Conservation (phyloP, 441 rosid genomes). For the Gossypium trilobum region DNA sequence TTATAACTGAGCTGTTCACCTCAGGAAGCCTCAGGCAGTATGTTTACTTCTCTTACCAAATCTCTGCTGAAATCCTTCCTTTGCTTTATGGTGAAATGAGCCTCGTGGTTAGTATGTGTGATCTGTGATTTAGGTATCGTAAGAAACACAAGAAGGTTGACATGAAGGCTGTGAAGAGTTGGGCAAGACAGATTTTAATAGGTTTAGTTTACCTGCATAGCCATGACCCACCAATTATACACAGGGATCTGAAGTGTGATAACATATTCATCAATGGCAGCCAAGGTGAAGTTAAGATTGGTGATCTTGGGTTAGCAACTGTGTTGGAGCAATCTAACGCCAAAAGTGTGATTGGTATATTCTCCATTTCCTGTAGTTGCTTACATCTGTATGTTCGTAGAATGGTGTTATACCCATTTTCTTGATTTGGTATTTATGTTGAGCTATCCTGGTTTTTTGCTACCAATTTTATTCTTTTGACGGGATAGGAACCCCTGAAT, state of each 20-base stretch:
- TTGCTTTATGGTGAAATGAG: slow-evolving; percentile 15
- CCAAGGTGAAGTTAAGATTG: slow-evolving; percentile 68
- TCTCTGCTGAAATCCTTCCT: slow-evolving; percentile 2
- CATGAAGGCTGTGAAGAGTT: slow-evolving; percentile 55
- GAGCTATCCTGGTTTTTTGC: slow-evolving; percentile 1
- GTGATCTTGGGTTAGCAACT: slow-evolving; percentile 71
- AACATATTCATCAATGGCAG: slow-evolving; percentile 65
- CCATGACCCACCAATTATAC: slow-evolving; percentile 60
- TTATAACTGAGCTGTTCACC: slow-evolving; percentile 65
- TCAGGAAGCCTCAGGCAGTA: slow-evolving; percentile 72
- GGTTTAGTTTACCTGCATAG: slow-evolving; percentile 56
- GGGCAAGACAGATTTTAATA: slow-evolving; percentile 62
- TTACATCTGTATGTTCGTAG: background rate
- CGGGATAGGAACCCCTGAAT: slow-evolving; percentile 52
- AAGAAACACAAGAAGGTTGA: slow-evolving; percentile 62
- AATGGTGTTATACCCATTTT: background rate
- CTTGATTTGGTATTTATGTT: slow-evolving; percentile 6
- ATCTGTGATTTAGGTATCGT: slow-evolving; percentile 46
- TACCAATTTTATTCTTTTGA: slow-evolving; percentile 6
- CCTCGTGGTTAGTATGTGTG: slow-evolving; percentile 20
- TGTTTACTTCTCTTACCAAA: background rate
- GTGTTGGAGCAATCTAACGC: slow-evolving; percentile 64
- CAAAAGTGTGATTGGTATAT: slow-evolving; percentile 59
- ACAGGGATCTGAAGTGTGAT: slow-evolving; percentile 67
- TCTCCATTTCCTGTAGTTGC: background rate